These are phyloP conservation scores for Penicillium nucicola DNA, from an alignment of 495 filamentous ascomycete species.

Conservation along the genomic window DNA sequence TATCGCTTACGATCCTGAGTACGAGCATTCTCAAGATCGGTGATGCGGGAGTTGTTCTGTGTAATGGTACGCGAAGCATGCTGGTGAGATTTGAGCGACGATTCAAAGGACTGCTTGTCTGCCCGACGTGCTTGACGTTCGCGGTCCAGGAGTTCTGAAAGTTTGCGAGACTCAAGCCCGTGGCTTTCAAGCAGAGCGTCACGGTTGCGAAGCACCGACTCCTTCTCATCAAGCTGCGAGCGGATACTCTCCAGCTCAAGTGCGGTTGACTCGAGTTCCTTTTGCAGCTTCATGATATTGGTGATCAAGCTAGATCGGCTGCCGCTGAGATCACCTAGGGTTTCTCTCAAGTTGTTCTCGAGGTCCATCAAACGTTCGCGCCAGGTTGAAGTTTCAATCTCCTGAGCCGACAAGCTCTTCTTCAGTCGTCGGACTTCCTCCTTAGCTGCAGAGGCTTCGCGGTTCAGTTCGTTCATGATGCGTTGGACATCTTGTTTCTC, in stretches of 20 bases:
- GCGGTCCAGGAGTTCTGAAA: constrained; percentile 86
- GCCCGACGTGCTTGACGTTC: constrained; percentile 80
- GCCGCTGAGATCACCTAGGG: constrained; percentile 78
- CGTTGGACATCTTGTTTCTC: constrained; percentile 86
- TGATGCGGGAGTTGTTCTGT: constrained; percentile 76
- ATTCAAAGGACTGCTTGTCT: constrained; percentile 82
- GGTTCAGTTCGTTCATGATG: constrained; percentile 80
- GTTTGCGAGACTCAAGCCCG: constrained; percentile 77
- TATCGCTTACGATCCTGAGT: constrained; percentile 72
- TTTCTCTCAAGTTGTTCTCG: constrained; percentile 81
- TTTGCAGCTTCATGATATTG: constrained; percentile 83
- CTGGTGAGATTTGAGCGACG: constrained; percentile 79
- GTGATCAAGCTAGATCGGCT: constrained; percentile 83
- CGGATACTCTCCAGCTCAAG: constrained; percentile 77
- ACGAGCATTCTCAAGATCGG: constrained; percentile 76
- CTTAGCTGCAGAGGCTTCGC: constrained; percentile 73
- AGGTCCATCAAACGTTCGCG: constrained; percentile 85
- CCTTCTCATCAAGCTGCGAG: constrained; percentile 76
- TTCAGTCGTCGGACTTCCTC: constrained; percentile 81
- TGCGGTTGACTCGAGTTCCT: constrained; percentile 77
- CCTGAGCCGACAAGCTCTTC: constrained; percentile 74
- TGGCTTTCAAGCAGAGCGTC: constrained; percentile 87
- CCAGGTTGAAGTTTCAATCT: constrained; percentile 85
- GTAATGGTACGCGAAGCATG: constrained; percentile 77
- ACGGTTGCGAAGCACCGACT: constrained; percentile 84